These are phyloP conservation scores for Gymnopilus junonius DNA, from an alignment of 768 basidiomycete genomes.

Conservation along the genomic window DNA sequence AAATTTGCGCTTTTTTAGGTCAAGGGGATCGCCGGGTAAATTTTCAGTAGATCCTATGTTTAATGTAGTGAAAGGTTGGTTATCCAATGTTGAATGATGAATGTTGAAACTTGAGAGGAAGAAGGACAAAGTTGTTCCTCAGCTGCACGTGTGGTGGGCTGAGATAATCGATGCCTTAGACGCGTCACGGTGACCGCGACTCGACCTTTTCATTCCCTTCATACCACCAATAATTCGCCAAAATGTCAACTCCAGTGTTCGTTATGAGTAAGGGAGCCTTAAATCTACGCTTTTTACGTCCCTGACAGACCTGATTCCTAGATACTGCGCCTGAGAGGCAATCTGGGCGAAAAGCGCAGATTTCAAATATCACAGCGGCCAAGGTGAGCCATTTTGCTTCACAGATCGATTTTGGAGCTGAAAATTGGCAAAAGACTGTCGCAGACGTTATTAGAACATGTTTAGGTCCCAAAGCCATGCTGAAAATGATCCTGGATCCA, in stretches of 20 bases:
- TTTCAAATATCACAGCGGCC: conserved; percentile 95
- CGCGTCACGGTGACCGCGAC: conserved; percentile 2
- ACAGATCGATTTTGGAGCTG: background rate
- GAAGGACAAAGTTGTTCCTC: too few relatives aligned
- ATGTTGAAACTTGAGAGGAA: too few relatives aligned
- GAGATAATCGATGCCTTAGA: conserved; percentile 1
- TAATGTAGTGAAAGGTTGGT: too few relatives aligned
- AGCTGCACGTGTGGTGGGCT: background rate
- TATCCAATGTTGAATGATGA: too few relatives aligned
- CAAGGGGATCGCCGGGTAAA: too few relatives aligned
- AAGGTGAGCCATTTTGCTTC: conserved; percentile 61
- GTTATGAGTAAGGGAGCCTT: conserved; percentile 67
- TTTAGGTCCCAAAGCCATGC: conserved; percentile 96
- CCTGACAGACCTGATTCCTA: conserved; percentile 30
- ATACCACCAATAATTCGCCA: conserved; percentile 1
- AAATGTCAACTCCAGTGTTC: conserved; percentile 74
- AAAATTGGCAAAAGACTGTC: conserved; percentile 67
- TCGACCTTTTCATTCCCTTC: background rate
- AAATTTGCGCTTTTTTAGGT: too few relatives aligned
- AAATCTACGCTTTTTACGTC: background rate
- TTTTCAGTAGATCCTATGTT: too few relatives aligned
- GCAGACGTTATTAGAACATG: conserved; percentile 98
- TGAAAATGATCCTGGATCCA: conserved; percentile 99
- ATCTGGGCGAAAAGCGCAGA: conserved; percentile 93
- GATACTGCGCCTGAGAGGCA: conserved; percentile 95